Evolutionary conservation across 2,329 filamentous ascomycete species (phyloP).

Genomic region (Fusarium pseudograminearum): DNA sequence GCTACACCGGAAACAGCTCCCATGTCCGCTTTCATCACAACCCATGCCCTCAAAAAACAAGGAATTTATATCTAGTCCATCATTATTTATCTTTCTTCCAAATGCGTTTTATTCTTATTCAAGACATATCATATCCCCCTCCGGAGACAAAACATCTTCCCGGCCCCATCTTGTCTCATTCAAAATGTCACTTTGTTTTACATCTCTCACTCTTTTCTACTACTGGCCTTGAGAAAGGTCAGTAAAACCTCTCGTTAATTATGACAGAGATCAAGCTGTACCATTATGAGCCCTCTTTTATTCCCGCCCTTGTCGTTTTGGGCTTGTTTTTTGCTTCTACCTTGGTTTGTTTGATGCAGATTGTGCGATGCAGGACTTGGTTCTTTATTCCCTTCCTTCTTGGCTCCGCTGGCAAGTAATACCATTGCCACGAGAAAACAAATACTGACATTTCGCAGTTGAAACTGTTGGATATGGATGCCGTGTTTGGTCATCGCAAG

Average conservation of each 20-base stretch:
- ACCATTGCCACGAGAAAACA: rapidly evolving
- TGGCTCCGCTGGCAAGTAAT: constrained; percentile 58
- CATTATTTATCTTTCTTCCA: not conserved
- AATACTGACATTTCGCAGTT: constrained; percentile 18
- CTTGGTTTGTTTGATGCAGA: constrained; percentile 53
- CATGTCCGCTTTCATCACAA: constrained; percentile 19
- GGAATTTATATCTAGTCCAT: not conserved
- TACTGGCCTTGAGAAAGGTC: not conserved
- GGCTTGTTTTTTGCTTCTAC: constrained; percentile 55
- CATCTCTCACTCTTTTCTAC: not conserved
- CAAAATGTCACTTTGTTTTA: constrained; percentile 24
- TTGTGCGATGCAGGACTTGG: constrained; percentile 59
- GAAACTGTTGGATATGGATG: constrained; percentile 56
- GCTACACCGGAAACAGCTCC: constrained; percentile 20
- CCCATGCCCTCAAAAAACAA: too few species aligned
- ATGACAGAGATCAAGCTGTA: constrained; percentile 50
- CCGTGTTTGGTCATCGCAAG: constrained; percentile 56
- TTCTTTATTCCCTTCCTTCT: constrained; percentile 64
- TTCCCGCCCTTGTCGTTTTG: constrained; percentile 56
- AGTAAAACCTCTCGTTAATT: not conserved
- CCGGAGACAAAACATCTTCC: constrained; percentile 19
- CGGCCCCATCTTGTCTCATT: constrained; percentile 7
- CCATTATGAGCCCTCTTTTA: constrained; percentile 60
- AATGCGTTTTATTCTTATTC: not conserved
- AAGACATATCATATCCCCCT: not conserved